Conservation (phyloP, 305 asterid genomes). For the Ruellia speciosa region DNA sequence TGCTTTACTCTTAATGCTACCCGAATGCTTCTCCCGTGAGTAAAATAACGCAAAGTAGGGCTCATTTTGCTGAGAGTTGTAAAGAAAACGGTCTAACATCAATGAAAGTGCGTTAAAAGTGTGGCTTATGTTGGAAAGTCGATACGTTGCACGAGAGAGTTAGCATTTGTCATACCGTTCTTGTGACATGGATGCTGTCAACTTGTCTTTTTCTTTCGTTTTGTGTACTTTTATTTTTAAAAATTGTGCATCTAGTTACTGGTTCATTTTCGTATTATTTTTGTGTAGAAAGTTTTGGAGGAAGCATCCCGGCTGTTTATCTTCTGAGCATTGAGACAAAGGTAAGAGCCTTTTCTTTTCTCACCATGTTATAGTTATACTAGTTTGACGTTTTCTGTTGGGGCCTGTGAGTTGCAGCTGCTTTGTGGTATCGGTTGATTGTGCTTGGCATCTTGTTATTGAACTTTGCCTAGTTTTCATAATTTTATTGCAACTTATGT, state of each 20-base stretch:
- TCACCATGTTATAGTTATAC: slow-evolving; percentile 17
- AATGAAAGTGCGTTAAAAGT: slow-evolving; percentile 17
- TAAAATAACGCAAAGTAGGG: slow-evolving; percentile 22
- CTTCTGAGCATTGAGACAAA: slow-evolving; percentile 32
- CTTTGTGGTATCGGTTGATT: slow-evolving; percentile 47
- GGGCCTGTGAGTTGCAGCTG: slow-evolving; percentile 55
- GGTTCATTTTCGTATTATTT: slow-evolving; percentile 18
- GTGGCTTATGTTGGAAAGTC: slow-evolving; percentile 22
- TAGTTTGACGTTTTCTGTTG: slow-evolving; percentile 22
- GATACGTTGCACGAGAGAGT: slow-evolving; percentile 33
- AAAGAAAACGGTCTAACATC: slow-evolving; percentile 10
- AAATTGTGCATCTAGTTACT: slow-evolving; percentile 11
- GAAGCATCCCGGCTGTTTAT: slow-evolving; percentile 27
- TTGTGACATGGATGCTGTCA: slow-evolving; percentile 42
- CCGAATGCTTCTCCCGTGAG: slow-evolving; percentile 35
- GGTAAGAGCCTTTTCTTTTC: slow-evolving; percentile 35
- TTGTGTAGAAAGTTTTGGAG: slow-evolving; percentile 39
- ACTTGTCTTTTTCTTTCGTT: slow-evolving; percentile 16
- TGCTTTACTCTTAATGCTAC: slow-evolving; percentile 54
- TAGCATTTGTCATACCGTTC: slow-evolving; percentile 48
- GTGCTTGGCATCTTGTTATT: slow-evolving; percentile 27
- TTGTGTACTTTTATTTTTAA: neutral
- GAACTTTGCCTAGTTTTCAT: slow-evolving; percentile 19
- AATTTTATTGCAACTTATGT: slow-evolving; percentile 2
- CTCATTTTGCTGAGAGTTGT: slow-evolving; percentile 21